Conservation (phyloP, 306 rosid species). For the Ziziphus jujuba region DNA sequence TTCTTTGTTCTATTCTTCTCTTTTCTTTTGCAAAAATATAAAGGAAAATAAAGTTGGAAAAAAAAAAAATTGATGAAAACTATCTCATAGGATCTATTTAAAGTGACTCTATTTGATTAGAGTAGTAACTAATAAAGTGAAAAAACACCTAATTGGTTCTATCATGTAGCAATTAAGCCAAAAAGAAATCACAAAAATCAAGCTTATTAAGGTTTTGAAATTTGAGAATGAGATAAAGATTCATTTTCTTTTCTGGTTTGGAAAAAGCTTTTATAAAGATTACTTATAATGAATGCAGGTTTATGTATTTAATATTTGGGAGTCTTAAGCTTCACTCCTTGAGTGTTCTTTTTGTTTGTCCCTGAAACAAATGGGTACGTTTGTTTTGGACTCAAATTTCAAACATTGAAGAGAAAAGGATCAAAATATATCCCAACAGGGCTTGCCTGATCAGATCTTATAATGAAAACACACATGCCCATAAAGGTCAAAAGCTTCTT, state of each 20-base stretch:
- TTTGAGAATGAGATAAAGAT: no score
- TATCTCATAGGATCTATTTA: neutral
- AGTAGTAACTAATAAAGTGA: no score
- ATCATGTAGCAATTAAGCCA: no score
- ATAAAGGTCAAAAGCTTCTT: constrained; percentile 23
- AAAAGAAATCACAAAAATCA: no score
- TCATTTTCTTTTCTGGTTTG: no score
- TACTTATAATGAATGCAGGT: no score
- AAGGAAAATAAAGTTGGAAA: neutral
- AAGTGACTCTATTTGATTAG: neutral
- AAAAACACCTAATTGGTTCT: no score
- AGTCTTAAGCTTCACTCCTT: neutral
- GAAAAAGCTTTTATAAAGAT: no score
- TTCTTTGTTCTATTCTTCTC: constrained; percentile 7
- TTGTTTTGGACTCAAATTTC: neutral
- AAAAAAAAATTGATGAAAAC: neutral
- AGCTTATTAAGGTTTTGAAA: no score
- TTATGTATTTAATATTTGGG: neutral
- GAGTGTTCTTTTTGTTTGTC: neutral
- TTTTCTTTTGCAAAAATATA: constrained; percentile 2
- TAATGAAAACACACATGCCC: constrained; percentile 3
- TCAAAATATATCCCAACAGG: neutral
- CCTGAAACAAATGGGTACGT: neutral
- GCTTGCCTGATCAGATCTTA: constrained; percentile 2
- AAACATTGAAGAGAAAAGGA: neutral